Evolutionary conservation across 768 basidiomycete genomes (phyloP).

Genomic region (Boletus speciosus): DNA sequence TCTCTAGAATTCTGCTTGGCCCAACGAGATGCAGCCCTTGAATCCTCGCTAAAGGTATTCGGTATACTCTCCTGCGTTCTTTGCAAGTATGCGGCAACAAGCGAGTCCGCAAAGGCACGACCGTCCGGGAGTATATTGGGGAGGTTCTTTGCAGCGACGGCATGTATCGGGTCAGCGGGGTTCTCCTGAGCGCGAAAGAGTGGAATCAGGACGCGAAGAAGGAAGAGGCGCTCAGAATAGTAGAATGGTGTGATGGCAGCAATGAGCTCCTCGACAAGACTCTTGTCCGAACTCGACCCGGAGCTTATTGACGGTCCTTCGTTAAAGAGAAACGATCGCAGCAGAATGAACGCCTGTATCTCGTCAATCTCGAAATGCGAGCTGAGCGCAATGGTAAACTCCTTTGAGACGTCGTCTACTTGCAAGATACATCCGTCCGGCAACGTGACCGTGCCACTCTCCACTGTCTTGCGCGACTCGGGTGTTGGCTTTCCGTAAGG

Average conservation of each 20-base stretch:
- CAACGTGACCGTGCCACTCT: constrained; percentile 66
- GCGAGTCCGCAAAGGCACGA: constrained; percentile 52
- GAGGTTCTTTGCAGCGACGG: constrained; percentile 51
- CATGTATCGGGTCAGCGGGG: constrained; percentile 48
- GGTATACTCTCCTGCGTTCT: constrained; percentile 53
- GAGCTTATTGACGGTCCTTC: constrained; percentile 59
- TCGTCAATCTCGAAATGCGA: constrained; percentile 73
- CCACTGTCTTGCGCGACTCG: constrained; percentile 62
- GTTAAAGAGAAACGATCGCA: constrained; percentile 77
- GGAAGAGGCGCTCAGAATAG: constrained; percentile 71
- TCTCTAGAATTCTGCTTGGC: constrained; percentile 73
- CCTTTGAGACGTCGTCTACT: constrained; percentile 68
- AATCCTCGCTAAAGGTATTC: constrained; percentile 44
- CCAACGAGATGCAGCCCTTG: constrained; percentile 59
- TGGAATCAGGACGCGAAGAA: constrained; percentile 67
- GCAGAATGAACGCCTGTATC: constrained; percentile 68
- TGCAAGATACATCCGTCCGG: constrained; percentile 58
- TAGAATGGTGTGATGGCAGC: constrained; percentile 79
- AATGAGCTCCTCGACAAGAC: constrained; percentile 37
- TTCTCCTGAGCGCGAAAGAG: constrained; percentile 72
- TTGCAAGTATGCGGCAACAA: constrained; percentile 57
- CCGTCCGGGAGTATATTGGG: constrained; percentile 63
- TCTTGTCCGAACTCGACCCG: constrained; percentile 41
- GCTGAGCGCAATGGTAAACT: constrained; percentile 70
- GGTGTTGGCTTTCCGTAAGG: constrained; percentile 70